A percentile compares a stretch with the other conserved stretches of the same genome.
These are phyloP conservation scores for Stagonosporopsis tanaceti DNA, from an alignment of 2,329 filamentous ascomycete genomes.

Conservation along the genomic window DNA sequence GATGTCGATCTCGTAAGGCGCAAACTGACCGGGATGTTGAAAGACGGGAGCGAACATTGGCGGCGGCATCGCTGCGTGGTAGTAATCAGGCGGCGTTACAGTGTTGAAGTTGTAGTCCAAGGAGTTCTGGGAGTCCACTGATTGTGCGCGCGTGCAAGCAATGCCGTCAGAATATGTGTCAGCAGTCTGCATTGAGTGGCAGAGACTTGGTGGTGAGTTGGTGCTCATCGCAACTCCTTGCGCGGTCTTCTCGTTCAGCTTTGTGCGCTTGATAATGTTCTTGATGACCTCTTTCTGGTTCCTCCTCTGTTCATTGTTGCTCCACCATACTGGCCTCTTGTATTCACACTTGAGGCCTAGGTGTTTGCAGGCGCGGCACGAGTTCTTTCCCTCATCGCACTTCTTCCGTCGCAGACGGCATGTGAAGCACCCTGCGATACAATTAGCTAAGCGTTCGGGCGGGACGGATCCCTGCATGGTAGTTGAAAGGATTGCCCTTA, in stretches of 20 bases:
- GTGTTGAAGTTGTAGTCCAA: conserved; percentile 72
- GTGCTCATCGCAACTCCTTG: conserved; percentile 57
- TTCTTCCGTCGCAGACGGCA: conserved; percentile 74
- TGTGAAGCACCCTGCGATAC: conserved; percentile 68
- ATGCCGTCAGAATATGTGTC: conserved; percentile 80
- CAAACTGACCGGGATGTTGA: conserved; percentile 66
- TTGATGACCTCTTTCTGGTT: conserved; percentile 96
- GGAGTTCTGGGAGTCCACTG: conserved; percentile 81
- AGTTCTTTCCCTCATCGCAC: conserved; percentile 72
- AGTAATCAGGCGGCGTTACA: conserved; percentile 60
- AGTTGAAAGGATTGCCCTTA: conserved; percentile 61
- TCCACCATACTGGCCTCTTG: conserved; percentile 97
- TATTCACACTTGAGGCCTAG: conserved; percentile 93
- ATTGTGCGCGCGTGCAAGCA: conserved; percentile 73
- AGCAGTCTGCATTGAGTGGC: conserved; percentile 82
- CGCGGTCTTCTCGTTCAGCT: conserved; percentile 85
- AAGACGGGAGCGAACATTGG: conserved; percentile 54
- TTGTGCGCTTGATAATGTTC: conserved; percentile 96
- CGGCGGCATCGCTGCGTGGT: conserved; percentile 69
- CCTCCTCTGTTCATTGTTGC: conserved; percentile 84
- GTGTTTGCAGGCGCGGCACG: conserved; percentile 70
- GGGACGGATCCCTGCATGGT: conserved; percentile 47
- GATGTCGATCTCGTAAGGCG: conserved; percentile 92
- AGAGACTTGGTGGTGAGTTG: conserved; percentile 78
- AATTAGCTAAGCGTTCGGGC: conserved; percentile 48